phyloP scores from a whole-genome alignment of 2,329 filamentous ascomycete species.

The Sporothrix sp. region DNA sequence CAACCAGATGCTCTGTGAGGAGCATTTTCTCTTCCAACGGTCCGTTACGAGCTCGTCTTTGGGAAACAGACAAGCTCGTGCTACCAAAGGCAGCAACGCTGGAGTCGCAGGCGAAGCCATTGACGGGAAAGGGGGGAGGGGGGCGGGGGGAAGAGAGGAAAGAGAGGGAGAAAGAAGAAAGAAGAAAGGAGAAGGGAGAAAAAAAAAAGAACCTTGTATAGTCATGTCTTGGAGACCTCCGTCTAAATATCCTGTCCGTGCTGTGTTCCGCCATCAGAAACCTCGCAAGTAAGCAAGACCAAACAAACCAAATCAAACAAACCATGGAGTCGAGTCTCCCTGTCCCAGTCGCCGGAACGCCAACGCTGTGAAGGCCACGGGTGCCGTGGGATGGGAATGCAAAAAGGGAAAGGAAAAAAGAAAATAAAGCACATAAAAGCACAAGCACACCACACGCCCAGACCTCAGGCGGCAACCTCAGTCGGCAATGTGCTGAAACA shows the following conservation, averaged over 20 bases:
- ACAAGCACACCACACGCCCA: neutral
- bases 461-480: constrained; percentile 19
- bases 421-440: neutral
- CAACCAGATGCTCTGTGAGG: constrained; percentile 20
- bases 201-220: constrained; percentile 9
- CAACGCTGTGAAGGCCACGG: constrained; percentile 6
- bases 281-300: neutral
- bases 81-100: constrained; percentile 66
- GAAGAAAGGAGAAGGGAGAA: neutral
- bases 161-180: neutral
- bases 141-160: neutral
- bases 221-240: neutral
- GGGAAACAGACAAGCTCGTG: constrained; percentile 57
- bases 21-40: constrained; percentile 58
- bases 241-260: neutral
- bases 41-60: constrained; percentile 71
- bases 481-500: constrained; percentile 59
- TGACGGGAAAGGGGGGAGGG: neutral
- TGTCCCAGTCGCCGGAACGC: constrained; percentile 4
- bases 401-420: neutral
- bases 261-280: neutral
- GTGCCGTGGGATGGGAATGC: neutral
- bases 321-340: neutral
- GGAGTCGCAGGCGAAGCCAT: constrained; percentile 27
- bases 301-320: constrained; percentile 1